Evolutionary conservation across 371 early-diverging fungal species (phyloP), one percentile per base, ranked within the genome.

Genomic region (Saksenaea vasiformis): DNA sequence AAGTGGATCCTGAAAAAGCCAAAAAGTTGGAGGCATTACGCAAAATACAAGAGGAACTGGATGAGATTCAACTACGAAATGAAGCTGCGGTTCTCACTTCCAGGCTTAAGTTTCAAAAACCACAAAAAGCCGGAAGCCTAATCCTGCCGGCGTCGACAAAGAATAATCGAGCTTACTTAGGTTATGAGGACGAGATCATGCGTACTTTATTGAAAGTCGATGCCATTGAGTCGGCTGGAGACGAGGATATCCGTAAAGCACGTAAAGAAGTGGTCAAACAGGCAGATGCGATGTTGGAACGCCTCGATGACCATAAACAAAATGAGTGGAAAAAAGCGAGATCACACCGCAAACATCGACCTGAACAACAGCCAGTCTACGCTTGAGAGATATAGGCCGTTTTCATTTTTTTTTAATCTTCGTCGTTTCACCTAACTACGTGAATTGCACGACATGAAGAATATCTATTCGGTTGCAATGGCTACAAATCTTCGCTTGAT

Each of bases 221-320:
- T 57, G 70, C 69, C 8, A 68, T 80, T 51, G 58, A 70, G n/a
- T 76, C 78, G 8, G 70, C 73, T 34, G 81, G 81, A 5, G 68
- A 76, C 54, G 60, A 66, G 11, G 61, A 61, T 15, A 70, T 80
- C 11, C 67, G 78, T 56, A 66, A 56, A 19, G 67, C 71, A 39
- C 76, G 81, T 9, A 76, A 74, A 34, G 36, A 54, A 5, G 17
- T 80, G 28, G 76, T 80, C 15, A 70, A 67, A 14, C 58, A 51
- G 14, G 78, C 81, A 1, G 77, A 78, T 54, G 28, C 28, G 0
- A 53, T 80, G 54, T 26, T 80, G 36, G 65, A 66, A 2, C 61
- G 56, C 1, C 36, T 80, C 26, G 81, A 80, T 67, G 68, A 78
- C 26, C 73, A 72, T 47, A 80, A 76, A 61, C 77, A 74, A 38